phyloP scores from a whole-genome alignment of 495 filamentous ascomycete species.

The Penicillium angulare region DNA sequence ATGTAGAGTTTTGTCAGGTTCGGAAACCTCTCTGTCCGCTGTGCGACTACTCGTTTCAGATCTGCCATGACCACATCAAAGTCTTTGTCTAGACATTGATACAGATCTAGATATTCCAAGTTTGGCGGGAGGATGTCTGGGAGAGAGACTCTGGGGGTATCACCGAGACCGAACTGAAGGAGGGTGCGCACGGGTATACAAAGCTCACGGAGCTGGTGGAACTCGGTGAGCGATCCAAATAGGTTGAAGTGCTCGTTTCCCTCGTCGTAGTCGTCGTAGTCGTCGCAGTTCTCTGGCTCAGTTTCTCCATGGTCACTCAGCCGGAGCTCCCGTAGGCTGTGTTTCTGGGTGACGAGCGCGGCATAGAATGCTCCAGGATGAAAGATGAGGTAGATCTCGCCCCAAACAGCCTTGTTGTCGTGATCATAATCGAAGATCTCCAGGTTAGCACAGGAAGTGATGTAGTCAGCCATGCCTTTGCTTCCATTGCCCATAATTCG shows the following conservation, averaged over 20 bases:
- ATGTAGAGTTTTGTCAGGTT: not conserved
- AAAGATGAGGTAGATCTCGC: conserved; percentile 1
- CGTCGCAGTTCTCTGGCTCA: not conserved
- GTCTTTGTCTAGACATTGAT: not conserved
- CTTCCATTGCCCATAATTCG: not conserved
- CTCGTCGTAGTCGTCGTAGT: not conserved
- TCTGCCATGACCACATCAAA: not conserved
- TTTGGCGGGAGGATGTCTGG: not conserved
- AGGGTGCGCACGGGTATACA: conserved; percentile 9
- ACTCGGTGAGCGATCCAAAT: conserved; percentile 13
- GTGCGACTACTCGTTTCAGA: not conserved
- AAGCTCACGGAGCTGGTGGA: conserved; percentile 13
- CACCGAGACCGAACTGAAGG: not conserved
- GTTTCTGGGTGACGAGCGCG: conserved; percentile 10
- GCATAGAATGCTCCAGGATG: conserved; percentile 7
- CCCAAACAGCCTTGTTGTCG: conserved; percentile 6
- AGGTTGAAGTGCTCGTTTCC: not conserved
- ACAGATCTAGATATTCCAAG: conserved; percentile 2
- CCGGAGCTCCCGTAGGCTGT: conserved; percentile 12
- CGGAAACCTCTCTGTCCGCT: not conserved
- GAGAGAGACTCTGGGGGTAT: not conserved
- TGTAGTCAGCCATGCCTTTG: conserved; percentile 9
- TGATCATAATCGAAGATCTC: conserved; percentile 17
- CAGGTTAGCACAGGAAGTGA: conserved; percentile 13
- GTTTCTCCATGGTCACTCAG: conserved; percentile 11